A percentile compares a stretch with the other conserved stretches of the same genome.
These are phyloP conservation scores for Lactarius akahatsu DNA, from an alignment of 768 basidiomycete genomes.

Conservation along the genomic window DNA sequence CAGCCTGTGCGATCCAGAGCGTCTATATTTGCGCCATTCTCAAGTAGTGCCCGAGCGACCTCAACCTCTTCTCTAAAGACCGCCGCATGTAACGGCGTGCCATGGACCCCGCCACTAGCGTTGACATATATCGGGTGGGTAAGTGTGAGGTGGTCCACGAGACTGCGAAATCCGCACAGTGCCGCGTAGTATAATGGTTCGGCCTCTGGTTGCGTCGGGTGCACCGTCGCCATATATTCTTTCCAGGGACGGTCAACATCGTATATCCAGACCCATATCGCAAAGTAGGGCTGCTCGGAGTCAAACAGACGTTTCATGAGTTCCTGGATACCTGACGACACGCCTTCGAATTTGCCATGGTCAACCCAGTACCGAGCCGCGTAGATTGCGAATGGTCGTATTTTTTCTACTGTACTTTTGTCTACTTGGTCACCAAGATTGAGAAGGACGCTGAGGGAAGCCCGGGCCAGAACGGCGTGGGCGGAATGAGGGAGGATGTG, in stretches of 20 bases:
- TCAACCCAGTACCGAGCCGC: slow-evolving; percentile 14
- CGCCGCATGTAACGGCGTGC: neutral
- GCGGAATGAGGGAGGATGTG: neutral
- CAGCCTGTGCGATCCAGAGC: neutral
- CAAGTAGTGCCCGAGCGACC: neutral
- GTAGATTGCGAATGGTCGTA: slow-evolving; percentile 2
- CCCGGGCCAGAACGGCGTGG: slow-evolving; percentile 2
- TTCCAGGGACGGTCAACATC: slow-evolving; percentile 5
- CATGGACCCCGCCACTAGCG: neutral
- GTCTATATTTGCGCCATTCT: slow-evolving; percentile 1
- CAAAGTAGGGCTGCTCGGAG: neutral
- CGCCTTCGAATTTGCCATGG: neutral
- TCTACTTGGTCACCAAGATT: neutral
- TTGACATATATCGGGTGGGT: neutral
- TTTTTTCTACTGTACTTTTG: neutral
- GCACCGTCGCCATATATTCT: neutral
- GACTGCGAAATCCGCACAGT: neutral
- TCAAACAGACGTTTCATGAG: slow-evolving; percentile 1
- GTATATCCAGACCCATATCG: slow-evolving; percentile 13
- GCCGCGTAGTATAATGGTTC: slow-evolving; percentile 10
- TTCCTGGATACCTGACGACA: neutral
- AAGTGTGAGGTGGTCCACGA: neutral
- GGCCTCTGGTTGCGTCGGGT: neutral
- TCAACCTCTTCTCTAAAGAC: neutral
- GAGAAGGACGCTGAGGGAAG: slow-evolving; percentile 10